These are phyloP conservation scores for Penicillium nordicum DNA, from an alignment of 2,329 filamentous ascomycete species.

Conservation along the genomic window DNA sequence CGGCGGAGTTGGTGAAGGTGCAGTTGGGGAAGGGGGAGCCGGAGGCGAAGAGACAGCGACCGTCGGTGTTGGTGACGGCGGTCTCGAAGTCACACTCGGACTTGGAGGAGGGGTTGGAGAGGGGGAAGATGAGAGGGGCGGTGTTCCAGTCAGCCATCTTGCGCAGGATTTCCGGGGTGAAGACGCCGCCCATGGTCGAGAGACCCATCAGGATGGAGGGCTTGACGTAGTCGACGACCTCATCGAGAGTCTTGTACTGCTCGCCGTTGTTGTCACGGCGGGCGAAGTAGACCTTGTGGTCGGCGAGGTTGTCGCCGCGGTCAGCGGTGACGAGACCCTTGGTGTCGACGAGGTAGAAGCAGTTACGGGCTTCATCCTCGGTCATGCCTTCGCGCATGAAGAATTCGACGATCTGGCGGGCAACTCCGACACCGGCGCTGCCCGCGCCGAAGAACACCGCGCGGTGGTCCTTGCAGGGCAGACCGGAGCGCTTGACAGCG, in stretches of 20 bases:
- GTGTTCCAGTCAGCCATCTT: conserved; percentile 63
- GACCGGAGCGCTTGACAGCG: conserved; percentile 76
- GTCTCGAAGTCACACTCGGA: conserved; percentile 97
- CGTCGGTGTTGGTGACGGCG: conserved; percentile 85
- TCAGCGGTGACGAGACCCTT: conserved; percentile 92
- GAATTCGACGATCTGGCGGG: conserved; percentile 95
- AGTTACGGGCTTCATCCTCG: conserved; percentile 79
- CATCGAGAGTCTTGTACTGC: conserved; percentile 73
- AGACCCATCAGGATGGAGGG: conserved; percentile 92
- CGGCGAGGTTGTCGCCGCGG: conserved; percentile 87
- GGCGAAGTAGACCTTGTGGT: conserved; percentile 74
- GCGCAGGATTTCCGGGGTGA: conserved; percentile 80
- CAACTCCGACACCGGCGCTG: conserved; percentile 92
- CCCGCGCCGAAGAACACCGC: conserved; percentile 96
- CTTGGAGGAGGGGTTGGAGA: conserved; percentile 94
- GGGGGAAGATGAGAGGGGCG: conserved; percentile 87
- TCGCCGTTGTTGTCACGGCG: conserved; percentile 62
- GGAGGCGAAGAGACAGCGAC: conserved; percentile 87
- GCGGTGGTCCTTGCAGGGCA: conserved; percentile 83
- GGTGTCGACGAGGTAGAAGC: conserved; percentile 97
- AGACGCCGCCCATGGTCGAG: conserved; percentile 89
- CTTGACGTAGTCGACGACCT: conserved; percentile 91
- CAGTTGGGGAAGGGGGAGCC: conserved; percentile 84
- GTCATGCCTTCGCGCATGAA: conserved; percentile 89
- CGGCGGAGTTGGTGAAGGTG: conserved; percentile 58